phyloP scores from a whole-genome alignment of 495 filamentous ascomycete species.

The Penicillium waksmanii region DNA sequence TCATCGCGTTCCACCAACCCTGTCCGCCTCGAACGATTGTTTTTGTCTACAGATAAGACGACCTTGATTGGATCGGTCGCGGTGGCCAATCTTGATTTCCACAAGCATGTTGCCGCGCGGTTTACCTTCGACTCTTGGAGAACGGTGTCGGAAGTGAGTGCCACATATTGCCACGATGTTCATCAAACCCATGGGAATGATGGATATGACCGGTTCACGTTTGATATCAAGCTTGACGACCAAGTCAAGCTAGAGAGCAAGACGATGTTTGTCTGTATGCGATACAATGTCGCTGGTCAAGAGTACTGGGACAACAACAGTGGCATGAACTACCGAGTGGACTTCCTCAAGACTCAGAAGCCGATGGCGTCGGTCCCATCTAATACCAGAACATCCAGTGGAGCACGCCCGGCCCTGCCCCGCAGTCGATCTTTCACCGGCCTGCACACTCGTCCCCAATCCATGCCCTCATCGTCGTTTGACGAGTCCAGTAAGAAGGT shows the following conservation, averaged over 20 bases:
- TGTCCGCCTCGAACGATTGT: constrained; percentile 80
- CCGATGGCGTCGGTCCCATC: constrained; percentile 38
- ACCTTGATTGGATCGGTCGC: constrained; percentile 79
- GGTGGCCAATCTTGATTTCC: constrained; percentile 87
- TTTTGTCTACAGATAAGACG: constrained; percentile 84
- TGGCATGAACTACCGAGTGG: constrained; percentile 83
- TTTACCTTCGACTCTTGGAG: constrained; percentile 99
- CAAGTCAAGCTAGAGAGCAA: constrained; percentile 87
- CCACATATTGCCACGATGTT: constrained; percentile 83
- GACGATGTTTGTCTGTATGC: constrained; percentile 88
- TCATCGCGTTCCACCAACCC: constrained; percentile 64
- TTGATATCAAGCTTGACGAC: constrained; percentile 91
- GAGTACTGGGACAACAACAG: constrained; percentile 97
- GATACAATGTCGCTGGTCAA: constrained; percentile 81
- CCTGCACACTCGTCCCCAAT: constrained; percentile 56
- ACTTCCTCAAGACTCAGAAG: constrained; percentile 80
- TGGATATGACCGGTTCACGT: constrained; percentile 85
- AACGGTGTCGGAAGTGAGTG: constrained; percentile 90
- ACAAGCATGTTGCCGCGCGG: constrained; percentile 83
- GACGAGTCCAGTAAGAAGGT: constrained; percentile 56
- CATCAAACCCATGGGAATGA: constrained; percentile 65
- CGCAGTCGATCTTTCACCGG: constrained; percentile 67
- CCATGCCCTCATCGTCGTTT: constrained; percentile 63
- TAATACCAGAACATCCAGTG: constrained; percentile 44
- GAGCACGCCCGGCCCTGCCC: constrained; percentile 68